These are phyloP conservation scores for Leishmania tarentolae DNA, from an alignment of 208 protist genomes.

Conservation along the genomic window DNA sequence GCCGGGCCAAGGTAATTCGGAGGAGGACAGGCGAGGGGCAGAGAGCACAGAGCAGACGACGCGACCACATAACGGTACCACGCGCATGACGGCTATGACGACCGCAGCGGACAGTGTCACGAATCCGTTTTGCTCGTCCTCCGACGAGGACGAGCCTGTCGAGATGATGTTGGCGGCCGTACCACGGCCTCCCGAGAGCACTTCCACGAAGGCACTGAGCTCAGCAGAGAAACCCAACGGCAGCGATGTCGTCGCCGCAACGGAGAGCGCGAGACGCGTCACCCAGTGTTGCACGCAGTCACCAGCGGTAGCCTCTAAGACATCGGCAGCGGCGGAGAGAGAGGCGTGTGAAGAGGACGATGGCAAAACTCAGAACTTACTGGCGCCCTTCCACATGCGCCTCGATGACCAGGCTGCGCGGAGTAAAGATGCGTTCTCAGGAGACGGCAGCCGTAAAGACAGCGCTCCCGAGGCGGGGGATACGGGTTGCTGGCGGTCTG, in stretches of 20 bases:
- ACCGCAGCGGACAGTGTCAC: background rate
- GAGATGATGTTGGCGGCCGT: background rate
- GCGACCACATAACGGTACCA: background rate
- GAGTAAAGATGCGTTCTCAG: background rate
- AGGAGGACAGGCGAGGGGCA: background rate
- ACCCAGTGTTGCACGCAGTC: background rate
- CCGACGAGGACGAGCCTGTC: background rate
- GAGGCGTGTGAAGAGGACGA: background rate
- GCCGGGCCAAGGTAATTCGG: background rate
- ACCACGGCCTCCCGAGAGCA: background rate
- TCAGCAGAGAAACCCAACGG: background rate
- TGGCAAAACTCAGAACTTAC: conserved; percentile 9
- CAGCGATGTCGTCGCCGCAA: background rate
- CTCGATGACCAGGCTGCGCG: background rate
- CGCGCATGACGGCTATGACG: background rate
- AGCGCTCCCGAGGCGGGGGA: conserved; percentile 8
- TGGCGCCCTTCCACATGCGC: conserved; percentile 19
- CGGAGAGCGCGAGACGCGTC: background rate
- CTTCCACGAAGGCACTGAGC: background rate
- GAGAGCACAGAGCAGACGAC: background rate
- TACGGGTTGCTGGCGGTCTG: background rate
- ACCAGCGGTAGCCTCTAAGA: background rate
- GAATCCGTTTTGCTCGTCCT: background rate
- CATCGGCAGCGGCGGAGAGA: background rate
- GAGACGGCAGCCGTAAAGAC: background rate